Base-by-base conservation (phyloP, 73 alveolate genomes). In the Paramecium caudatum region DNA sequence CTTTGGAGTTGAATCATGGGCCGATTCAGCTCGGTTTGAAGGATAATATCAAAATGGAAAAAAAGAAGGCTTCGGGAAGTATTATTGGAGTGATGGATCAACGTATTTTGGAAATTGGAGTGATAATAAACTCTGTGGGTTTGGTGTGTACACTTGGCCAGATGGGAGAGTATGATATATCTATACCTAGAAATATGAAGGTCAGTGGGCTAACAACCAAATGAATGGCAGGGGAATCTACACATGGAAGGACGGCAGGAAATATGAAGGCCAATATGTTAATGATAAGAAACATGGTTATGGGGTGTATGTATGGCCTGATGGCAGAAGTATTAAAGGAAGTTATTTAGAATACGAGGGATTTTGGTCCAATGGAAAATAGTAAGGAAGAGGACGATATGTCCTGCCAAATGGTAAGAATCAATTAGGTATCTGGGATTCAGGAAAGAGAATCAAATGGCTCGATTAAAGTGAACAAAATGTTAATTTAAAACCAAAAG, bases 241-340 rank as follows among this genome's bases (percentile, higher is more conserved):
- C 61, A 30, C 61, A 41, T 90, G 98, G 97, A 93, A 78, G 3
- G 95, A 94, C 61, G 94, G 94, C 17, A 92, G 94, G 88, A 78
- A 78, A 47, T 93, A 94, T 93, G 93, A 91, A 45, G 97, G 98
- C 10, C 61, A 94, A 12, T 94, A 94, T 91, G 43, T 70, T 10
- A 92, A 94, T 83, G 93, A 93, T 91, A 91, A 47, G 69, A 93
- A 93, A 41, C 93, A 93, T 83, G 98, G 96, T 0, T 91, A 92
- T 82, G 97, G 97, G 9, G 82, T 90, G 3, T 94, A 92, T 50
- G 93, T 91, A 61, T 95, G 98, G 98, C 91, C 96, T 12, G 98
- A 95, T 95, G 98, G 98, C 49, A 95, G 91, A 36, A 39, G 0
- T 23, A 16, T 34, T 30, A 39, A 17, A n/a, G 19, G n/a, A 37